These are phyloP conservation scores for Litsea cubeba DNA, from an alignment of 164 flowering plant species.

Conservation along the genomic window DNA sequence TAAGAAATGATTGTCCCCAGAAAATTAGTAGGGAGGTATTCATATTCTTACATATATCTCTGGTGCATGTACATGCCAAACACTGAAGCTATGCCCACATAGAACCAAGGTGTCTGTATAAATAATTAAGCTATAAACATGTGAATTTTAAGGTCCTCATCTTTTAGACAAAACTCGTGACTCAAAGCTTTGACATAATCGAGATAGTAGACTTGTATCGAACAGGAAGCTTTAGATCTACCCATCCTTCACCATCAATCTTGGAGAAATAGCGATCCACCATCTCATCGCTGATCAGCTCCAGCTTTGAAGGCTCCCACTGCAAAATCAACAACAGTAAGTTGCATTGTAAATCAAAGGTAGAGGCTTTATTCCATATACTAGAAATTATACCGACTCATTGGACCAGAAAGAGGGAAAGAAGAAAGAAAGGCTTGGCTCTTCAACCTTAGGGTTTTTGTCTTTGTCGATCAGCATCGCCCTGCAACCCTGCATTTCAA, in stretches of 20 bases:
- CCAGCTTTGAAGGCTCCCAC: constrained; percentile 90
- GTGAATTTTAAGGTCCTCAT: not conserved
- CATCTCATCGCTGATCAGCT: constrained; percentile 53
- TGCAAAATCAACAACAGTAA: constrained; percentile 19
- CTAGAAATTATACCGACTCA: not conserved
- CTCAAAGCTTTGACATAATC: constrained; percentile 58
- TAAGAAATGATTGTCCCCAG: too few species aligned
- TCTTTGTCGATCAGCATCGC: constrained; percentile 71
- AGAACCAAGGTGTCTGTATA: constrained; percentile 3
- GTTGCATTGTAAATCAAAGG: too few species aligned
- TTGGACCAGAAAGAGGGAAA: not conserved
- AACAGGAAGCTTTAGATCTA: constrained; percentile 62
- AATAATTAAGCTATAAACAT: constrained; percentile 10
- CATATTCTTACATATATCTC: not conserved
- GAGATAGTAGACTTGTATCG: constrained; percentile 39
- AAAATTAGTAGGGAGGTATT: too few species aligned
- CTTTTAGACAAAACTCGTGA: not conserved
- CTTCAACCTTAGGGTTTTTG: constrained; percentile 33
- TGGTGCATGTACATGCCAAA: not conserved
- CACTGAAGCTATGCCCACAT: not conserved
- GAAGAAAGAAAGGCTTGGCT: not conserved
- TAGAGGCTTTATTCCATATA: not conserved
- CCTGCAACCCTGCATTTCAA: constrained; percentile 54
- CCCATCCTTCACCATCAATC: constrained; percentile 63
- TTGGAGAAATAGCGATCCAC: constrained; percentile 65